These are phyloP conservation scores for Ilex aquifolium DNA, from an alignment of 257 asterid genomes.

Conservation along the genomic window DNA sequence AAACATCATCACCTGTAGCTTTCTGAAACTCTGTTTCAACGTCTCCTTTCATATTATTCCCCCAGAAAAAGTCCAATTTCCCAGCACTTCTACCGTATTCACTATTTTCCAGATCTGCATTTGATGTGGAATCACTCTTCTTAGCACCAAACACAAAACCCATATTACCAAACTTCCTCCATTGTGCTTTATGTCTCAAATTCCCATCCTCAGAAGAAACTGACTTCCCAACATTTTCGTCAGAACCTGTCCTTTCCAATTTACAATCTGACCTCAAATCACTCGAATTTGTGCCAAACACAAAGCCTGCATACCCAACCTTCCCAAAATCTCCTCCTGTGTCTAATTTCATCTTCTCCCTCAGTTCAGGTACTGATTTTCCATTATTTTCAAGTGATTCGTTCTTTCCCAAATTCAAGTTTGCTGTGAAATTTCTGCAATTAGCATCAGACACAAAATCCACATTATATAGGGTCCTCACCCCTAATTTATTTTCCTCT, in stretches of 20 bases:
- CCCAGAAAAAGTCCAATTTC: constrained; percentile 14
- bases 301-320: constrained; percentile 22
- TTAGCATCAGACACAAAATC: neutral
- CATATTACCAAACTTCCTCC: constrained; percentile 4
- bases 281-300: constrained; percentile 11
- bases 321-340: constrained; percentile 24
- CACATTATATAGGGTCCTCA: neutral
- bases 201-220: too few species aligned
- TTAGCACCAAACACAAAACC: constrained; percentile 33
- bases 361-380: constrained; percentile 21
- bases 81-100: constrained; percentile 14
- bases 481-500: too few species aligned
- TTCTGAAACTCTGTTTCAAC: constrained; percentile 28
- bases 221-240: too few species aligned
- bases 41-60: constrained; percentile 21
- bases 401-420: constrained; percentile 7
- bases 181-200: too few species aligned
- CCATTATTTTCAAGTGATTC: constrained; percentile 20
- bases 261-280: neutral
- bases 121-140: constrained; percentile 12
- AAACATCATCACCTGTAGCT: constrained; percentile 20
- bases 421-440: neutral
- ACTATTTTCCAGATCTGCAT: constrained; percentile 12
- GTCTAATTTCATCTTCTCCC: constrained; percentile 24
- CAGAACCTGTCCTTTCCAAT: too few species aligned